A percentile compares a stretch with the other conserved stretches of the same genome.
Evolutionary conservation across 441 rosid species (phyloP).

Genomic region (Adansonia grandidieri): DNA sequence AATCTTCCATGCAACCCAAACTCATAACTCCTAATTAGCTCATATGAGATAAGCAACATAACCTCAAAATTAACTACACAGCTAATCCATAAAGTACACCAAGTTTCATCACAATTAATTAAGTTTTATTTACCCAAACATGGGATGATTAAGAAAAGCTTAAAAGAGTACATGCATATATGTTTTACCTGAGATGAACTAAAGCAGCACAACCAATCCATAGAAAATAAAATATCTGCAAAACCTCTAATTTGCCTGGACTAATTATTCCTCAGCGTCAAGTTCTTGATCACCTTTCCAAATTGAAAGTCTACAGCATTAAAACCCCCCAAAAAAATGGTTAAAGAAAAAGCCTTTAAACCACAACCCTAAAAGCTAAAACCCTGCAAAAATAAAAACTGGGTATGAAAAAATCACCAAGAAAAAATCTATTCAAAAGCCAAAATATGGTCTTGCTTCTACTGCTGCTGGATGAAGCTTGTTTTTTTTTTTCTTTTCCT

Average conservation of each 20-base stretch:
- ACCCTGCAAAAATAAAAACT: slow-evolving; percentile 23
- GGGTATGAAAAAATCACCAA: slow-evolving; percentile 45
- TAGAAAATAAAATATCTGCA: slow-evolving; percentile 39
- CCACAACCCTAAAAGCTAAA: slow-evolving; percentile 32
- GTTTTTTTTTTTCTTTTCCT: slow-evolving; percentile 22
- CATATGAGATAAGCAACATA: slow-evolving; percentile 1
- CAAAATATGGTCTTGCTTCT: slow-evolving; percentile 5
- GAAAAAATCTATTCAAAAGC: slow-evolving; percentile 23
- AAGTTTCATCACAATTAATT: not conserved
- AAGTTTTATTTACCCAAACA: slow-evolving; percentile 13
- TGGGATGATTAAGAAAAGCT: slow-evolving; percentile 4
- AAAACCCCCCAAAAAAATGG: slow-evolving; percentile 25
- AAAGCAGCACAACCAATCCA: slow-evolving; percentile 76
- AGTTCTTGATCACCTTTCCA: slow-evolving; percentile 21
- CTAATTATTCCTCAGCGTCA: slow-evolving; percentile 39
- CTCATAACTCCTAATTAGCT: slow-evolving; percentile 15
- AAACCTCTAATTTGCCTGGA: slow-evolving; percentile 33
- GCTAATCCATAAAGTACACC: not conserved
- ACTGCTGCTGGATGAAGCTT: slow-evolving; percentile 18
- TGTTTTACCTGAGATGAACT: slow-evolving; percentile 55
- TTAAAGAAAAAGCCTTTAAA: slow-evolving; percentile 29
- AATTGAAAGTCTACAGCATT: slow-evolving; percentile 46
- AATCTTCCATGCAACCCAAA: slow-evolving; percentile 24
- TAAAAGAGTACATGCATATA: not conserved
- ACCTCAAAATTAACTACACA: not conserved